Evolutionary conservation across 805 yeast genomes (phyloP).

Genomic region (Maudiozyma turicensis): DNA sequence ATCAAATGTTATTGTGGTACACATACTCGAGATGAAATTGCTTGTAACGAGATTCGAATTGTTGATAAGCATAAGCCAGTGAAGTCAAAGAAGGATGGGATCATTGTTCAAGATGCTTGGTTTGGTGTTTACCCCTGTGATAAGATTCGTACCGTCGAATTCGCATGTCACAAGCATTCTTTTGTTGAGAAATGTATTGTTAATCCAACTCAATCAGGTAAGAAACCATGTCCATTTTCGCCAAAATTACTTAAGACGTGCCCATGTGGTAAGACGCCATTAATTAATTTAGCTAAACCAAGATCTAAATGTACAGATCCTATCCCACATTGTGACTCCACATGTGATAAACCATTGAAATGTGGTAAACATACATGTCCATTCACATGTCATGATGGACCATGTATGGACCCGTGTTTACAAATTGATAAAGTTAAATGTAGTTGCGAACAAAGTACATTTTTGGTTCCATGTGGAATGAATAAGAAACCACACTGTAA

Average conservation of each 20-base stretch:
- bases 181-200: slow-evolving; percentile 40
- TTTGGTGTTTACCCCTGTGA: slow-evolving; percentile 45
- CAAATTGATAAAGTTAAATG: slow-evolving; percentile 45
- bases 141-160: slow-evolving; percentile 34
- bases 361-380: slow-evolving; percentile 71
- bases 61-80: slow-evolving; percentile 27
- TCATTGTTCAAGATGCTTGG: slow-evolving; percentile 28
- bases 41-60: slow-evolving; percentile 36
- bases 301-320: slow-evolving; percentile 65
- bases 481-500: slow-evolving; percentile 52
- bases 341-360: slow-evolving; percentile 50
- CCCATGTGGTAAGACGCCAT: slow-evolving; percentile 64
- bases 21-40: slow-evolving; percentile 30
- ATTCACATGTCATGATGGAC: slow-evolving; percentile 66
- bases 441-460: slow-evolving; percentile 50
- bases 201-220: slow-evolving; percentile 18
- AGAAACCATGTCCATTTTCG: slow-evolving; percentile 47
- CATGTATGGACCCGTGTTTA: slow-evolving; percentile 58
- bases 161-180: slow-evolving; percentile 58
- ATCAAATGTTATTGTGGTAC: slow-evolving; percentile 72
- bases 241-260: slow-evolving; percentile 57
- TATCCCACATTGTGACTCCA: slow-evolving; percentile 60
- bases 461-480: slow-evolving; percentile 54
- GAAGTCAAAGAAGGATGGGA: slow-evolving; percentile 18
- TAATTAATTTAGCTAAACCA: slow-evolving; percentile 31